These are phyloP conservation scores for Fallopia convolvulus DNA, from an alignment of 148 eudicot genomes.

Conservation along the genomic window DNA sequence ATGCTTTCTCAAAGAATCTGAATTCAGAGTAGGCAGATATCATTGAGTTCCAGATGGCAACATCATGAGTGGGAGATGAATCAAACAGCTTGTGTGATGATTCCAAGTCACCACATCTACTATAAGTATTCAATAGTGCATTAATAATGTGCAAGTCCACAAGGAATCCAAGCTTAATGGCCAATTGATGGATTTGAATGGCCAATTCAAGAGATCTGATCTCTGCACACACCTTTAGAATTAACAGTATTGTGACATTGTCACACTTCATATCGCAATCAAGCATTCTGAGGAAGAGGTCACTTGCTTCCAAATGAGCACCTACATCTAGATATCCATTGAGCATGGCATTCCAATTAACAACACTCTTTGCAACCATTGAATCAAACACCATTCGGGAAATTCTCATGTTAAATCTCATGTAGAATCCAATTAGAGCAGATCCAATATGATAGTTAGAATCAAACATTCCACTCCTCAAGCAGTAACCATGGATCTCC, in stretches of 20 bases:
- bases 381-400: constrained; percentile 27
- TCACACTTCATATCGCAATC: constrained; percentile 25
- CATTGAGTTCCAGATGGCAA: constrained; percentile 44
- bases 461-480: constrained; percentile 39
- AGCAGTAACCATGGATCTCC: constrained; percentile 46
- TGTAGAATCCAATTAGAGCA: constrained; percentile 41
- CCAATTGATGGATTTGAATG: constrained; percentile 38
- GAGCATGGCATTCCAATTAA: constrained; percentile 45
- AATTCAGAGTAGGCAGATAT: constrained; percentile 21
- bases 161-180: constrained; percentile 27
- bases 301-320: constrained; percentile 24
- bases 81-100: constrained; percentile 30
- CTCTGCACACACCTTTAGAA: constrained; percentile 36
- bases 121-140: constrained; percentile 32
- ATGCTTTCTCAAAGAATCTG: constrained; percentile 25
- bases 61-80: constrained; percentile 22
- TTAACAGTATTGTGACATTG: constrained; percentile 27
- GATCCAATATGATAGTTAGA: constrained; percentile 33
- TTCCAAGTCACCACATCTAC: constrained; percentile 19
- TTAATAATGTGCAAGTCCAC: constrained; percentile 24
- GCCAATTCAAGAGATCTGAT: constrained; percentile 22
- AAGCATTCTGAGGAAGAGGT: constrained; percentile 28
- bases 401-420: constrained; percentile 24
- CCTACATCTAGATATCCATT: constrained; percentile 28
- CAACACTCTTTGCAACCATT: constrained; percentile 29